Evolutionary conservation across 257 asterid species (phyloP).

Genomic region (Schizonepeta tenuifolia): DNA sequence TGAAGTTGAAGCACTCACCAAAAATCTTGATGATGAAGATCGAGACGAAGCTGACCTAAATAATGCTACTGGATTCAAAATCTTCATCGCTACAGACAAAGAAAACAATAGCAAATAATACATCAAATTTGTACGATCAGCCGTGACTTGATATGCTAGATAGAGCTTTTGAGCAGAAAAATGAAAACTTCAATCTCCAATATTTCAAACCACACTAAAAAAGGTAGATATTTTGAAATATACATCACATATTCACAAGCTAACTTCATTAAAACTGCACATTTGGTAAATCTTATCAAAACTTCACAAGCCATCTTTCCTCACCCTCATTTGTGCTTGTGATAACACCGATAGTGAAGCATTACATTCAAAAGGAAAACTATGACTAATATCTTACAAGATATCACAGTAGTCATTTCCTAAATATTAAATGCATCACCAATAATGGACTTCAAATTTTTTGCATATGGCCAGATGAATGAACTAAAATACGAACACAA

Average conservation of each 20-base stretch:
- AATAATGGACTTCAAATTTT: not conserved
- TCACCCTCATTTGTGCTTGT: not conserved
- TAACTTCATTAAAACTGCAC: not conserved
- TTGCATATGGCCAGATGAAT: conserved; percentile 3
- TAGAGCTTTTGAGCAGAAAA: not conserved
- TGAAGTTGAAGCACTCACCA: conserved; percentile 59
- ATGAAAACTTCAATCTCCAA: not conserved
- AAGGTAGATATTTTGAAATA: not conserved
- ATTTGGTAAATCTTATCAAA: not conserved
- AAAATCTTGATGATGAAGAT: conserved; percentile 74
- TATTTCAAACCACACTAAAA: not conserved
- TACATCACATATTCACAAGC: not conserved
- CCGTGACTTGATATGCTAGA: conserved; percentile 9
- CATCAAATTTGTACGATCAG: conserved; percentile 23
- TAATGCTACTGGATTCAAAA: conserved; percentile 88
- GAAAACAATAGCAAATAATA: conserved; percentile 9
- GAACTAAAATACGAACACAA: conserved; percentile 7
- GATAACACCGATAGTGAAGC: not conserved
- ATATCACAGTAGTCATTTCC: not conserved
- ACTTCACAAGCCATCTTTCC: too few relatives aligned
- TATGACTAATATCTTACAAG: not conserved
- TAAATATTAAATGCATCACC: not conserved
- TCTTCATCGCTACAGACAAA: conserved; percentile 71
- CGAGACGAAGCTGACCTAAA: conserved; percentile 83
- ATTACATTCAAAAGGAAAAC: conserved; percentile 4